Evolutionary conservation across 495 filamentous ascomycete species (phyloP).

Genomic region (Penicillium cinerascens): DNA sequence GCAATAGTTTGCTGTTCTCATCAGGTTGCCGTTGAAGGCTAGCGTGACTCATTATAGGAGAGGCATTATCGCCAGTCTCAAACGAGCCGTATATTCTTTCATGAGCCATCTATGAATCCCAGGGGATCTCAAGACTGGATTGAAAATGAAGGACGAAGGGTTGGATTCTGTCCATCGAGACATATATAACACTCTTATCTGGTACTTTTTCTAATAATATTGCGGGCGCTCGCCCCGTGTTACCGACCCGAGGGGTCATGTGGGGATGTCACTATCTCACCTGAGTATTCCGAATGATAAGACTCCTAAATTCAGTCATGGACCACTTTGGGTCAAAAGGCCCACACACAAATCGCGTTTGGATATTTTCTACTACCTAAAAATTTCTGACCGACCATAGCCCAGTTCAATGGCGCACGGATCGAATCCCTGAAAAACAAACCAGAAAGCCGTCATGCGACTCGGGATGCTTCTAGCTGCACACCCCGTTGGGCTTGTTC

Average conservation of each 20-base stretch:
- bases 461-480: constrained; percentile 66
- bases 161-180: background rate
- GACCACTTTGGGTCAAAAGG: no score
- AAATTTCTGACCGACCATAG: no score
- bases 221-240: background rate
- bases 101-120: background rate
- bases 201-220: background rate
- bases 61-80: background rate
- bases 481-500: constrained; percentile 77
- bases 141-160: background rate
- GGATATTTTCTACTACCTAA: no score
- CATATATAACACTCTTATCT: background rate
- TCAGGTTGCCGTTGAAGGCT: background rate
- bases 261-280: background rate
- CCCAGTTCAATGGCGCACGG: constrained; percentile 61
- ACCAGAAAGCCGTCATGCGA: constrained; percentile 58
- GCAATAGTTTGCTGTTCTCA: background rate
- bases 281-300: background rate
- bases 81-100: background rate
- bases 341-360: no score
- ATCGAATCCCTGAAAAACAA: constrained; percentile 79
- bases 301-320: background rate
- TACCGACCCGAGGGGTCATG: background rate
- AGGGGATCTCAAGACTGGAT: background rate
- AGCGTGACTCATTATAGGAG: no score